phyloP scores from a whole-genome alignment of 2,329 filamentous ascomycete species.

The Aschersonia sp. region DNA sequence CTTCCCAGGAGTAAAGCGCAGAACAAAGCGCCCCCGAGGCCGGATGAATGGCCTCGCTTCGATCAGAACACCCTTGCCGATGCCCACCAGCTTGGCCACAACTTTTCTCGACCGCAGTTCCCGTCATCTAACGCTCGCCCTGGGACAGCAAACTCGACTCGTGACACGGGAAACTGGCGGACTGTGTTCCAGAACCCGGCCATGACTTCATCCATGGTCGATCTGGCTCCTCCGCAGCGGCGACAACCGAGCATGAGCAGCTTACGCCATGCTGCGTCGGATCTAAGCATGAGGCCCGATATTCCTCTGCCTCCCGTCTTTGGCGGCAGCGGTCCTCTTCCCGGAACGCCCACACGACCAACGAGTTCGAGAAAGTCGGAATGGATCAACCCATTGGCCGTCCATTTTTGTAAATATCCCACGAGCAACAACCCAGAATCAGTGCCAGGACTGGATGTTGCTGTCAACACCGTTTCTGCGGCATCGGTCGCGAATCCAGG shows the following conservation, averaged over 20 bases:
- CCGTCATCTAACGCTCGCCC: conserved; percentile 16
- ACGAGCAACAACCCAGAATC: conserved; percentile 5
- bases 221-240: conserved; percentile 20
- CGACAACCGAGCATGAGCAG: conserved; percentile 13
- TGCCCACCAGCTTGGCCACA: conserved; percentile 21
- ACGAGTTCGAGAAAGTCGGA: conserved; percentile 18
- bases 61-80: conserved; percentile 19
- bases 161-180: conserved; percentile 13
- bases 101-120: conserved; percentile 19
- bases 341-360: conserved; percentile 10
- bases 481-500: not conserved
- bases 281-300: conserved; percentile 19
- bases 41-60: conserved; percentile 15
- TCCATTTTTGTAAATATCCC: conserved; percentile 23
- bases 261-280: conserved; percentile 21
- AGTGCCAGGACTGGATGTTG: not conserved
- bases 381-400: conserved; percentile 33
- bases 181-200: conserved; percentile 22
- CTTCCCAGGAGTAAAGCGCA: conserved; percentile 5
- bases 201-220: conserved; percentile 28
- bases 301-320: conserved; percentile 17
- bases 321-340: conserved; percentile 14
- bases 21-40: conserved; percentile 5
- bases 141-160: conserved; percentile 23
- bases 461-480: not conserved